Evolutionary conservation across 169 alveolate species (phyloP).

Genomic region (Plasmodium knowlesi): DNA sequence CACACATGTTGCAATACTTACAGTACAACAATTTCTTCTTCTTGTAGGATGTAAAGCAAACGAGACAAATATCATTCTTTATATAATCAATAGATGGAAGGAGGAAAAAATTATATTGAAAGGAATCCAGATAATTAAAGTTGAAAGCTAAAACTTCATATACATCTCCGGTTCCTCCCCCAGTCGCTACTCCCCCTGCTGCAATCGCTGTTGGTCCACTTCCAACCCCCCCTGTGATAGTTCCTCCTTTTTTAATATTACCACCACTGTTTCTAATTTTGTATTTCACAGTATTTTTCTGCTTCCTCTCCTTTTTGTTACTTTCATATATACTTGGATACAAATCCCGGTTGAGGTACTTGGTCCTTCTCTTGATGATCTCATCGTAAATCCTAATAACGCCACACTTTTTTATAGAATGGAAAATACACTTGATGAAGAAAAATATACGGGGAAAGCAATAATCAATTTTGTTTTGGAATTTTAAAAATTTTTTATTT

Average conservation of each 20-base stretch:
- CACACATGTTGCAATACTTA: conserved; percentile 60
- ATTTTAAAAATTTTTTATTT: conserved; percentile 52
- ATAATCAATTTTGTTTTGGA: conserved; percentile 40
- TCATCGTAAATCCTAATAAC: conserved; percentile 38
- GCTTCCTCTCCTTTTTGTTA: conserved; percentile 71
- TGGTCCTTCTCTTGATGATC: conserved; percentile 46
- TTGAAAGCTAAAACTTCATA: conserved; percentile 50
- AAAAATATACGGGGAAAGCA: conserved; percentile 70
- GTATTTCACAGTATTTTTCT: conserved; percentile 31
- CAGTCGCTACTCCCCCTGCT: neutral
- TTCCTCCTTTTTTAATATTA: conserved; percentile 33
- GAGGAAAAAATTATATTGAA: conserved; percentile 58
- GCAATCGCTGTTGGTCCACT: neutral
- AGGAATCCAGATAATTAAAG: conserved; percentile 42
- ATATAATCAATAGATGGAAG: conserved; percentile 45
- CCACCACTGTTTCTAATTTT: conserved; percentile 8
- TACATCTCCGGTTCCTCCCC: neutral
- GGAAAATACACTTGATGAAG: conserved; percentile 43
- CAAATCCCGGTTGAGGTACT: conserved; percentile 66
- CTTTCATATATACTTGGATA: conserved; percentile 70
- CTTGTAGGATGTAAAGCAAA: conserved; percentile 59
- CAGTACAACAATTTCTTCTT: conserved; percentile 35
- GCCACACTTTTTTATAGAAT: conserved; percentile 58
- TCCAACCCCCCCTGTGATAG: neutral
- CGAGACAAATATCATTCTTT: conserved; percentile 56